Evolutionary conservation across 441 rosid genomes (phyloP), one percentile per base, ranked within the genome.

Genomic region (Populus hybrid): DNA sequence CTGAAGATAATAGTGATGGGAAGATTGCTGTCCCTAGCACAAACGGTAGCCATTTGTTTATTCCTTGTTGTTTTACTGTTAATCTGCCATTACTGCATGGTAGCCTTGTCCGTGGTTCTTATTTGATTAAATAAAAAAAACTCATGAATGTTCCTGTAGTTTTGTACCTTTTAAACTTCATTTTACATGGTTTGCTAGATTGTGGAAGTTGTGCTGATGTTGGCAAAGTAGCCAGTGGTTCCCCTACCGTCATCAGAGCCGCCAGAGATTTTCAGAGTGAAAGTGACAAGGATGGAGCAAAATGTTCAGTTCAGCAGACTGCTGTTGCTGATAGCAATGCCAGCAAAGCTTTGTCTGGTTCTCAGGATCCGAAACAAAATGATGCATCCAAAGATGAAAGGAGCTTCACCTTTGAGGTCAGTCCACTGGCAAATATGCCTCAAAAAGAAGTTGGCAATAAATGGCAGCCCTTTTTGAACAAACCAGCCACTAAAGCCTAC

Each of bases 391-490:
- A 86, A 77, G 89, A 87, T 81, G 93, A 85, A 24, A 83, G 79
- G 75, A 88, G 88, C 82, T 83, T 89, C 83, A 90, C 90, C 65
- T 88, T 89, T 77, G 89, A 87, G 84, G 88, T 89, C 21, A 80
- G 72, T 73, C 81, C 89, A n/a, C 57, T 81, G 74, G 82, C 79
- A 21, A 79, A 66, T 75, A 36, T 75, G 57, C 82, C 90, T 75
- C 76, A 30, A 67, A 83, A 23, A 38, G 89, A 87, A 81, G 79
- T 83, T 82, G 88, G 77, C 78, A 85, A 84, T 72, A 85, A 81
- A 70, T 86, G 88, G 85, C 84, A 88, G 79, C 85, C 88, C 14
- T 73, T 87, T 84, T 63, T 85, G 28, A 61, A 85, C 71, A 42
- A 78, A 71, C 88, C 84, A 79, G 82, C 83, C 35, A 77, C 80